phyloP scores from a whole-genome alignment of 2,329 filamentous ascomycete species.

The Apiospora saccharicola region DNA sequence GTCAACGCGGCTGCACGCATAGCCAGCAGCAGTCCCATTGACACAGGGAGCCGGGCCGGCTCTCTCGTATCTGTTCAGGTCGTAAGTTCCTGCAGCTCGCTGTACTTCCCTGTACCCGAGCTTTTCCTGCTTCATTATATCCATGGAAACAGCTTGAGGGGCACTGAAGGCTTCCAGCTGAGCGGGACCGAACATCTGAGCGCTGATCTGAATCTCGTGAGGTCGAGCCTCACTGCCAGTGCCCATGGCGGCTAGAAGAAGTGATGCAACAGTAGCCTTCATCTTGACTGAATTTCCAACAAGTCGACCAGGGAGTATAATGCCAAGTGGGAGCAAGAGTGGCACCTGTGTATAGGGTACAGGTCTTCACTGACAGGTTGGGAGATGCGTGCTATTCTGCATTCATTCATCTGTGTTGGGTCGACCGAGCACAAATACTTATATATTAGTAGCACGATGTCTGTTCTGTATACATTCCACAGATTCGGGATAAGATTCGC shows the following conservation, averaged over 20 bases:
- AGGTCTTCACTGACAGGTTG: background rate
- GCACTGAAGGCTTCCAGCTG: constrained; percentile 23
- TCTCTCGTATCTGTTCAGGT: constrained; percentile 22
- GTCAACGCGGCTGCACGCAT: constrained; percentile 48
- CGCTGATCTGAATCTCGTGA: constrained; percentile 4
- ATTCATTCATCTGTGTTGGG: background rate
- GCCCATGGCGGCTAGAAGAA: constrained; percentile 24
- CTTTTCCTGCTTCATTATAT: constrained; percentile 19
- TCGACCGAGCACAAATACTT: background rate
- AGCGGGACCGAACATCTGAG: constrained; percentile 12
- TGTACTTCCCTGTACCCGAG: constrained; percentile 5
- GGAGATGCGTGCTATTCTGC: background rate
- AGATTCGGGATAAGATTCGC: background rate
- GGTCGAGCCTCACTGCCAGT: constrained; percentile 14
- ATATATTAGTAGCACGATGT: background rate
- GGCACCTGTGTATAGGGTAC: background rate
- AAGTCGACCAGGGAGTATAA: background rate
- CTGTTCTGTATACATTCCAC: background rate
- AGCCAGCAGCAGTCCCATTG: constrained; percentile 45
- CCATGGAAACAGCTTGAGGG: constrained; percentile 25
- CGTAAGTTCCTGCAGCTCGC: constrained; percentile 22
- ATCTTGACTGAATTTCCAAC: constrained; percentile 9
- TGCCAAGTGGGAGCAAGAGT: background rate
- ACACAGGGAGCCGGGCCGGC: constrained; percentile 34
- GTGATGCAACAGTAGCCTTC: constrained; percentile 25